Evolutionary conservation across 306 rosid genomes (phyloP).

Genomic region (Cercis canadensis): DNA sequence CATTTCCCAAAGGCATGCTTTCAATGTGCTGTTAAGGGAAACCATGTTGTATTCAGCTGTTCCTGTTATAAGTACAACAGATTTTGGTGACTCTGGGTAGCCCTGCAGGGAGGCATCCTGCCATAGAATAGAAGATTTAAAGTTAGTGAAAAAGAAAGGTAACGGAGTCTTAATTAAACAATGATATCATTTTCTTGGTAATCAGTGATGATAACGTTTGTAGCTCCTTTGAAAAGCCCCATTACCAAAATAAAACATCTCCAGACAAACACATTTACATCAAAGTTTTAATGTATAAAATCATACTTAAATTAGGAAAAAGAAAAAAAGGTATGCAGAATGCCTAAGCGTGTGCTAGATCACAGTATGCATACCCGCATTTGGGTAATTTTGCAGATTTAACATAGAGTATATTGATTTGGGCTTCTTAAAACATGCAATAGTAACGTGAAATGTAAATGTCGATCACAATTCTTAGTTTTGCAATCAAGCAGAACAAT

Average conservation of each 20-base stretch:
- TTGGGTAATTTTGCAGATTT: no score
- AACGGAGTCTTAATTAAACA: slow-evolving; percentile 9
- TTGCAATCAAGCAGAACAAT: no score
- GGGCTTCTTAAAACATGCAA: no score
- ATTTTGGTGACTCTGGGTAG: slow-evolving; percentile 86
- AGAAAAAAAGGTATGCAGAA: neutral
- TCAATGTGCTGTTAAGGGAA: slow-evolving; percentile 81
- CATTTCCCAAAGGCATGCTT: slow-evolving; percentile 95
- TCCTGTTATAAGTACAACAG: slow-evolving; percentile 92
- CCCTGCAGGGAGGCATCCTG: slow-evolving; percentile 98
- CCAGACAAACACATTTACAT: slow-evolving; percentile 4
- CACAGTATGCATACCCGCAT: neutral
- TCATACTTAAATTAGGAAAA: neutral
- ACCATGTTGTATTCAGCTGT: slow-evolving; percentile 88
- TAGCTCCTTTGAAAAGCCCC: slow-evolving; percentile 6
- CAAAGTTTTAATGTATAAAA: neutral
- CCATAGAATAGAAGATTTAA: slow-evolving; percentile 27
- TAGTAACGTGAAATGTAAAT: no score
- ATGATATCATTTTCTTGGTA: neutral
- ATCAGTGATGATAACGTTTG: slow-evolving; percentile 2
- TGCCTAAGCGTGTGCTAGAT: neutral
- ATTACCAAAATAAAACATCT: neutral
- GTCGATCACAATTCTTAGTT: no score
- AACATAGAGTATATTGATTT: no score
- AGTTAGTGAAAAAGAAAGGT: slow-evolving; percentile 31